Percentiles rank a stretch among this genome's conserved stretches.
Conservation (phyloP, 108 stramenopile genomes). For the Nitzschia palea region DNA sequence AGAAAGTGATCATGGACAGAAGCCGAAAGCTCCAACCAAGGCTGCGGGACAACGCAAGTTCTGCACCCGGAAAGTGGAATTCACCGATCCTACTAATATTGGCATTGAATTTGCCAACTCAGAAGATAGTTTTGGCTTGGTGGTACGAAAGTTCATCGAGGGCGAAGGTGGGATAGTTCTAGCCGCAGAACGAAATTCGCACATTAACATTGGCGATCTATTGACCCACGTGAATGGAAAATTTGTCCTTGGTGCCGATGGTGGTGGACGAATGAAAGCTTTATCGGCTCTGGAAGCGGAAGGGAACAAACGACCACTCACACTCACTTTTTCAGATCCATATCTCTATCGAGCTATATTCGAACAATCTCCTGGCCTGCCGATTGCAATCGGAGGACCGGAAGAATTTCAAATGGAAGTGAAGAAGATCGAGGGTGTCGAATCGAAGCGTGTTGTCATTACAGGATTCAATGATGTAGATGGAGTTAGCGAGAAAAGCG, state of each 20-base stretch:
- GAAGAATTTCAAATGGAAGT: conserved; percentile 68
- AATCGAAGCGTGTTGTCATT: conserved; percentile 55
- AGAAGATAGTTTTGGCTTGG: conserved; percentile 59
- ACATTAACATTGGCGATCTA: conserved; percentile 54
- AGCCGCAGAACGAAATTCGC: conserved; percentile 54
- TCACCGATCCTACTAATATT: conserved; percentile 56
- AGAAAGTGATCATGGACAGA: conserved; percentile 19
- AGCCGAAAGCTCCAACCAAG: conserved; percentile 3
- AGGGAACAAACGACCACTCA: conserved; percentile 61
- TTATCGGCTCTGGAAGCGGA: conserved; percentile 53
- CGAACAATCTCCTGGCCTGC: conserved; percentile 35
- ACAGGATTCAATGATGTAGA: conserved; percentile 67
- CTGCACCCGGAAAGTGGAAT: conserved; percentile 38
- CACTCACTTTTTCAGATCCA: conserved; percentile 65
- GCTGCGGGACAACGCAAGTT: conserved; percentile 16
- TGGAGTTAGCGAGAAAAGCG: conserved; percentile 66
- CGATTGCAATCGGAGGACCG: conserved; percentile 58
- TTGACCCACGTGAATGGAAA: conserved; percentile 71
- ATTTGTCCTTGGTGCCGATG: conserved; percentile 65
- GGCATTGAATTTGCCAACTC: conserved; percentile 75
- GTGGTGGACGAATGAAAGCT: conserved; percentile 50
- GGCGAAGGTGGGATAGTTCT: conserved; percentile 52
- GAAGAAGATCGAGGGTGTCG: conserved; percentile 22
- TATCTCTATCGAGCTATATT: conserved; percentile 53
- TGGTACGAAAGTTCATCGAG: conserved; percentile 54